Evolutionary conservation across 2,329 filamentous ascomycete genomes (phyloP).

Genomic region (Talaromyces amestolkiae): DNA sequence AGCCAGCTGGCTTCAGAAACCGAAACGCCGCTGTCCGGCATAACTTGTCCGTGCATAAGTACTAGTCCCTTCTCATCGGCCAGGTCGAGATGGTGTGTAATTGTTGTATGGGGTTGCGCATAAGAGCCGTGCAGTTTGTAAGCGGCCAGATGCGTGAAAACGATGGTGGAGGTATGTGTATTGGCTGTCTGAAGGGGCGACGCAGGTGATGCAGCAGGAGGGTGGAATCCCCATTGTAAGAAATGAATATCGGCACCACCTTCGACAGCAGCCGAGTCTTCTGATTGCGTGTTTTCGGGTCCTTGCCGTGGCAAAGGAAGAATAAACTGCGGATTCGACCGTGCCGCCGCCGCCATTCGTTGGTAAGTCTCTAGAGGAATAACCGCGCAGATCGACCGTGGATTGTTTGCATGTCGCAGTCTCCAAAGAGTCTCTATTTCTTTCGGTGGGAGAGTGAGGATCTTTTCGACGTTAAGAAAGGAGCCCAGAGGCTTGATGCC

Average conservation of each 20-base stretch:
- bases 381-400: slow-evolving; percentile 76
- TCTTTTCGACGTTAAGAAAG: slow-evolving; percentile 78
- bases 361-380: slow-evolving; percentile 73
- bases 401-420: slow-evolving; percentile 72
- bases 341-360: slow-evolving; percentile 68
- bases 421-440: slow-evolving; percentile 91
- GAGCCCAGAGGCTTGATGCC: slow-evolving; percentile 64
- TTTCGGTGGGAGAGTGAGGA: slow-evolving; percentile 66
- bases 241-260: slow-evolving; percentile 88
- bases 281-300: not conserved
- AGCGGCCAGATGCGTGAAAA: slow-evolving; percentile 92
- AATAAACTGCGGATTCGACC: slow-evolving; percentile 80
- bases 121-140: slow-evolving; percentile 89
- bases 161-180: slow-evolving; percentile 66
- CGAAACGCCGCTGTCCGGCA: slow-evolving; percentile 71
- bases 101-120: slow-evolving; percentile 85
- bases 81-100: slow-evolving; percentile 87
- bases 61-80: slow-evolving; percentile 72
- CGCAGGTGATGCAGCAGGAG: slow-evolving; percentile 43
- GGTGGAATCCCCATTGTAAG: slow-evolving; percentile 91
- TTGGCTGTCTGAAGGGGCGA: slow-evolving; percentile 40
- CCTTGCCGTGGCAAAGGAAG: slow-evolving; percentile 67
- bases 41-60: slow-evolving; percentile 78
- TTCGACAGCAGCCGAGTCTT: slow-evolving; percentile 30
- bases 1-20: slow-evolving; percentile 85